A percentile compares a stretch with the other conserved stretches of the same genome.
These are phyloP conservation scores for Saturnispora dispora DNA, from an alignment of 805 yeast species.

Conservation along the genomic window DNA sequence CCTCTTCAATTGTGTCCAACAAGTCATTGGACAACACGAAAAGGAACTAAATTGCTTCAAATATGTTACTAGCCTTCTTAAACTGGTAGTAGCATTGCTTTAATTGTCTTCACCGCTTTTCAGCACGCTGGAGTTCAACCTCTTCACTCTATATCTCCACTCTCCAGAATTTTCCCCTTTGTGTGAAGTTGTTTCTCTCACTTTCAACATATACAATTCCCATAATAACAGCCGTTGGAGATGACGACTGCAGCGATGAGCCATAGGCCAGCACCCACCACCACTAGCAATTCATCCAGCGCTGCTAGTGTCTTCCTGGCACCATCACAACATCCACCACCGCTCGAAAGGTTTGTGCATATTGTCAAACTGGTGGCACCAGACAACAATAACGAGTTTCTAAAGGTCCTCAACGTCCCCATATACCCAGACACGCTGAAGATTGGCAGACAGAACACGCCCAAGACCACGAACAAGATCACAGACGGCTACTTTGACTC, in stretches of 20 bases:
- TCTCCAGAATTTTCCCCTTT: not conserved
- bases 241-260: conserved; percentile 4
- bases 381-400: conserved; percentile 56
- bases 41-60: not conserved
- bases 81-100: not conserved
- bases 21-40: not conserved
- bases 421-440: conserved; percentile 73
- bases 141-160: not conserved
- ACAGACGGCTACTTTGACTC: conserved; percentile 93
- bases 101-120: not conserved
- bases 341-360: conserved; percentile 31
- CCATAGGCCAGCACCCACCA: not conserved
- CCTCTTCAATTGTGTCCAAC: not conserved
- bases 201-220: not conserved
- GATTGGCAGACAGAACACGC: conserved; percentile 82
- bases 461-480: conserved; percentile 47
- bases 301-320: not conserved
- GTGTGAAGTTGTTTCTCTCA: not conserved
- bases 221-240: not conserved
- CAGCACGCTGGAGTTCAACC: not conserved
- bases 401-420: conserved; percentile 74
- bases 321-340: conserved; percentile 1
- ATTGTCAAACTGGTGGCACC: conserved; percentile 66
- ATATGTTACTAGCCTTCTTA: not conserved
- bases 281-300: not conserved